These are phyloP conservation scores for Arthrobotrys sphaeroides DNA, from an alignment of 2,329 filamentous ascomycete species.

Conservation along the genomic window DNA sequence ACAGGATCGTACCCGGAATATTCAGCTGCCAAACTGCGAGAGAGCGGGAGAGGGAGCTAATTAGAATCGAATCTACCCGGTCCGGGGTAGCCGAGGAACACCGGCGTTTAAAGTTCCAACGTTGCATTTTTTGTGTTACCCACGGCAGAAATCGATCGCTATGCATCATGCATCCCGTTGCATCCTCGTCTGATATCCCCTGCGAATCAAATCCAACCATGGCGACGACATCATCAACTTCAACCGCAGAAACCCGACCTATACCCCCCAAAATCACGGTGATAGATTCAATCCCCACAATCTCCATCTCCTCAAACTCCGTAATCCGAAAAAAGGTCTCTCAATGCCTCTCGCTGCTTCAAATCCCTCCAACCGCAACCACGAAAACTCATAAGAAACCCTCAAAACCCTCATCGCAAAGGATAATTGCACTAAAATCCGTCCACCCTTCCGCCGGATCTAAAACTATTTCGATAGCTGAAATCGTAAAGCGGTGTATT, in stretches of 20 bases:
- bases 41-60: too few relatives aligned
- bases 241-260: not conserved
- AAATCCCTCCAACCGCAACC: not conserved
- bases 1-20: not conserved
- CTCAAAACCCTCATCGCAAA: not conserved
- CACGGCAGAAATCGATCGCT: constrained; percentile 48
- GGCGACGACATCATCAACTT: too few relatives aligned
- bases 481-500: constrained; percentile 44
- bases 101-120: not conserved
- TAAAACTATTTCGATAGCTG: constrained; percentile 41
- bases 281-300: constrained; percentile 24
- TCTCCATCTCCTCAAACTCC: constrained; percentile 16
- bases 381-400: not conserved
- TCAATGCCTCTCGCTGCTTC: constrained; percentile 39
- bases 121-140: constrained; percentile 49
- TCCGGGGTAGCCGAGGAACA: constrained; percentile 27
- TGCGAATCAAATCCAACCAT: too few relatives aligned
- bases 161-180: too few relatives aligned
- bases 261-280: not conserved
- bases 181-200: too few relatives aligned
- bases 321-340: constrained; percentile 28
- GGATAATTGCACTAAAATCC: constrained; percentile 28
- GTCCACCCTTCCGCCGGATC: constrained; percentile 37
- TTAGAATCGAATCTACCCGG: not conserved
- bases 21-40: not conserved